A percentile compares a stretch with the other conserved stretches of the same genome.
Conservation (phyloP, 495 filamentous ascomycete species). For the Podospora pseudoanserina region DNA sequence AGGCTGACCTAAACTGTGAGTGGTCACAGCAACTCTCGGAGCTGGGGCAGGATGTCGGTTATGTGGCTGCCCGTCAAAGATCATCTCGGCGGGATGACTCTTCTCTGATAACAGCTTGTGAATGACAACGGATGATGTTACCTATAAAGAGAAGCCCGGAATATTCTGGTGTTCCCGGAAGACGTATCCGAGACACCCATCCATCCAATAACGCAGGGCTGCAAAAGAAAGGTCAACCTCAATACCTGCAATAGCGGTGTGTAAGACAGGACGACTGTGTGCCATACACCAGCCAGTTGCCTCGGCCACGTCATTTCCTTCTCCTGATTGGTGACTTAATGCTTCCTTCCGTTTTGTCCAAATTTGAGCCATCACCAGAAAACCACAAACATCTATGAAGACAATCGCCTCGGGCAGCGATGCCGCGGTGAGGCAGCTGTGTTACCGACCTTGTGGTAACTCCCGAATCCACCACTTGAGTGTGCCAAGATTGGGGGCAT, state of each 20-base stretch:
- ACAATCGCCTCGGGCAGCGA: background rate
- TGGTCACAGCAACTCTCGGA: too few species aligned
- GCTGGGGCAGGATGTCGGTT: too few species aligned
- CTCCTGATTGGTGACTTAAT: background rate
- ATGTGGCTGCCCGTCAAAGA: background rate
- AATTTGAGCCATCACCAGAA: background rate
- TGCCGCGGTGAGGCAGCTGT: background rate
- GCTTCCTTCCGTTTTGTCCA: background rate
- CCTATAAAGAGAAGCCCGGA: background rate
- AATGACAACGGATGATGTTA: background rate
- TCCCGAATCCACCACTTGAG: background rate
- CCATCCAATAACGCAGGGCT: too few species aligned
- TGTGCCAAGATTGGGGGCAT: background rate
- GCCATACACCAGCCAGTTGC: background rate
- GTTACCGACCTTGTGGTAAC: background rate
- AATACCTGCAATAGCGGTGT: background rate
- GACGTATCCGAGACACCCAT: too few species aligned
- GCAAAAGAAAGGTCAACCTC: background rate
- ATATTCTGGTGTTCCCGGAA: too few species aligned
- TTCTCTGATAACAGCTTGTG: background rate
- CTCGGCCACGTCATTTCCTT: background rate
- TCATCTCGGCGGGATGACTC: background rate
- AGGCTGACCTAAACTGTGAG: too few species aligned
- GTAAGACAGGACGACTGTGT: background rate
- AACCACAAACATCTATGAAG: background rate